phyloP scores from a whole-genome alignment of 2,329 filamentous ascomycete genomes.

The Arachnopeziza araneosa region DNA sequence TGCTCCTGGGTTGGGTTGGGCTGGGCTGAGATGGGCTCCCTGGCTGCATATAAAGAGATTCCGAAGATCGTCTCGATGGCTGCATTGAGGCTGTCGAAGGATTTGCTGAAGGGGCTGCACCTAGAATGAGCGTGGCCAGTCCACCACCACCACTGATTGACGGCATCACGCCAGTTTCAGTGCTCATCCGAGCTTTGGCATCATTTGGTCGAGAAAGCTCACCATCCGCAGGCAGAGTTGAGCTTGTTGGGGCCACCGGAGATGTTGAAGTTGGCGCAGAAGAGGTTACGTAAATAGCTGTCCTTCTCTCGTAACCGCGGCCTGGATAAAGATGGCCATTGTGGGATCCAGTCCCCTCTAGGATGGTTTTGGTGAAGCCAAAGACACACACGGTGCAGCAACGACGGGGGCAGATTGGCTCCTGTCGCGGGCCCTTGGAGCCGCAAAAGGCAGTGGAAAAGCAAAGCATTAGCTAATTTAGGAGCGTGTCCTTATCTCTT shows the following conservation, averaged over 20 bases:
- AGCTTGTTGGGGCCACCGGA: not conserved
- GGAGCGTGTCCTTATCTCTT: not conserved
- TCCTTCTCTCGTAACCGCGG: not conserved
- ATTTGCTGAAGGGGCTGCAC: no score
- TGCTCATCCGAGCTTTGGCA: not conserved
- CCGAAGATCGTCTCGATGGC: no score
- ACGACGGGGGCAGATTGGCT: not conserved
- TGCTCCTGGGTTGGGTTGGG: no score
- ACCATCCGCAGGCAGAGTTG: not conserved
- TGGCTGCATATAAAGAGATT: no score
- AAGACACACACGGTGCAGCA: not conserved
- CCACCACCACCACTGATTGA: not conserved
- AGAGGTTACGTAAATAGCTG: not conserved
- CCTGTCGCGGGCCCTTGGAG: not conserved
- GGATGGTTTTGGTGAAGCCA: not conserved
- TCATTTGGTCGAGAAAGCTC: not conserved
- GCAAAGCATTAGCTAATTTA: not conserved
- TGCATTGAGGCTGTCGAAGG: no score
- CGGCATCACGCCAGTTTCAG: not conserved
- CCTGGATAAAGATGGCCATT: no score
- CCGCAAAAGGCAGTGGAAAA: not conserved
- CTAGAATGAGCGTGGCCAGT: not conserved
- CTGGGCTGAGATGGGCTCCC: no score
- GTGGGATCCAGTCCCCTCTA: no score
- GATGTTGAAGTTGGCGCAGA: not conserved